Evolutionary conservation across 2,329 filamentous ascomycete genomes (phyloP), one percentile per base, ranked within the genome.

Genomic region (Diaporthe nobilis): DNA sequence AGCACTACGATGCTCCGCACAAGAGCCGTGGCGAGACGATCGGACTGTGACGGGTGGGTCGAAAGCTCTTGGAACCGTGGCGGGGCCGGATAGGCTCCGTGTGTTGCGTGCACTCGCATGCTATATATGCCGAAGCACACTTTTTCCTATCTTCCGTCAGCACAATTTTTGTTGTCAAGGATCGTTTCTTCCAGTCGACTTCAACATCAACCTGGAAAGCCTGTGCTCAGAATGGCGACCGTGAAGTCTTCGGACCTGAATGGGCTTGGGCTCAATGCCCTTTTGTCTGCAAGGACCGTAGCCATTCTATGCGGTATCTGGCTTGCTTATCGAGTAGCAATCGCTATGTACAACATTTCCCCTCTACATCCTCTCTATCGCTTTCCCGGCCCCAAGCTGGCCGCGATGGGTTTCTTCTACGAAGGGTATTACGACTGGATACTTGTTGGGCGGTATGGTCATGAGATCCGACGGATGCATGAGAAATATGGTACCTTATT

Each of bases 361-460:
- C 72, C 72, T 8, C 22, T 71, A 1, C 72, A 74, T 61, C 72
- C 72, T 25, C 53, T 74, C 0, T 51, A 70, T 39, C 67, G 34
- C 1, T 71, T 74, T 28, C 65, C 72, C 1, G 72, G 72, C 13
- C 65, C 72, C 9, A 74, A 20, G 22, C 22, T 74, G 31, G 72
- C 72, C 2, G 72, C 72, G 4, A 60, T 70, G 53, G 65, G 63
- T 0, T 71, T 70, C 31, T n/a, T 71, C 44, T 74, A 71, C 8
- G 72, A 74, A 20, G 72, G 28, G 10, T 74, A 74, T 13, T 74
- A 74, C 44, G 72, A 74, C 22, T 71, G 44, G 28, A 60, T 68
- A 5, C 47, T 61, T 1, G 31, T 61, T 13, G 72, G 72, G 13
- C 31, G 39, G 1, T 71, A 74, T 10, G 63, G 63, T 7, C 65